Evolutionary conservation across 164 flowering plant species (phyloP).

Genomic region (Hamamelis virginiana): DNA sequence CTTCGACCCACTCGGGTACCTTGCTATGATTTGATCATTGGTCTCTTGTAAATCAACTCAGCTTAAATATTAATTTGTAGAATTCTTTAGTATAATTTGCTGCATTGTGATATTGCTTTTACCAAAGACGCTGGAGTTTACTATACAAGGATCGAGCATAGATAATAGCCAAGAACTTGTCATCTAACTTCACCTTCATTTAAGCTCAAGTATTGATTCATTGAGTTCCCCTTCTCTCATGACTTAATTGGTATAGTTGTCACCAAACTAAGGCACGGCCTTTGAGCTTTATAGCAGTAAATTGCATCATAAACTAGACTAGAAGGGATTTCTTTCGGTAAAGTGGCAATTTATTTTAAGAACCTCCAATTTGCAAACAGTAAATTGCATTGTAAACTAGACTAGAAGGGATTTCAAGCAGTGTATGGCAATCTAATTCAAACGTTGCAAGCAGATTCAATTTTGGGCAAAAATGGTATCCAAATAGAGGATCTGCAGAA

Average conservation of each 20-base stretch:
- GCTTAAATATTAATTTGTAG: slow-evolving; percentile 3
- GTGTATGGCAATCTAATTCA: too few species aligned
- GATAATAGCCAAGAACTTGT: slow-evolving; percentile 1
- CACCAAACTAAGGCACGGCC: slow-evolving; percentile 14
- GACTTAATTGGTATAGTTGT: slow-evolving; percentile 10
- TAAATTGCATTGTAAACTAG: too few species aligned
- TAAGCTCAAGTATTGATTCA: neutral
- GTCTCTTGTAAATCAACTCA: slow-evolving; percentile 6
- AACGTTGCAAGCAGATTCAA: too few species aligned
- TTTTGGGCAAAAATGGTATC: too few species aligned
- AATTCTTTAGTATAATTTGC: slow-evolving; percentile 7
- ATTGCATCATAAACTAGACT: too few species aligned
- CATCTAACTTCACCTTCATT: slow-evolving; percentile 11
- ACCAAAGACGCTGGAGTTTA: neutral
- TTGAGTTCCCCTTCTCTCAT: neutral
- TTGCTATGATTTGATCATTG: slow-evolving; percentile 5
- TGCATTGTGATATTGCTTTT: slow-evolving; percentile 1
- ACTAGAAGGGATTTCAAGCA: too few species aligned
- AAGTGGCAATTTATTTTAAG: too few species aligned
- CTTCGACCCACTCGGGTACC: slow-evolving; percentile 12
- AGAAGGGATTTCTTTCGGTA: too few species aligned
- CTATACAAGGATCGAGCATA: slow-evolving; percentile 3
- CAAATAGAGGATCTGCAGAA: too few species aligned
- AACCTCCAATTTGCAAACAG: too few species aligned
- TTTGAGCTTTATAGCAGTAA: slow-evolving; percentile 9